phyloP scores from a whole-genome alignment of 2,329 filamentous ascomycete genomes.

The Apiospora arundinis region DNA sequence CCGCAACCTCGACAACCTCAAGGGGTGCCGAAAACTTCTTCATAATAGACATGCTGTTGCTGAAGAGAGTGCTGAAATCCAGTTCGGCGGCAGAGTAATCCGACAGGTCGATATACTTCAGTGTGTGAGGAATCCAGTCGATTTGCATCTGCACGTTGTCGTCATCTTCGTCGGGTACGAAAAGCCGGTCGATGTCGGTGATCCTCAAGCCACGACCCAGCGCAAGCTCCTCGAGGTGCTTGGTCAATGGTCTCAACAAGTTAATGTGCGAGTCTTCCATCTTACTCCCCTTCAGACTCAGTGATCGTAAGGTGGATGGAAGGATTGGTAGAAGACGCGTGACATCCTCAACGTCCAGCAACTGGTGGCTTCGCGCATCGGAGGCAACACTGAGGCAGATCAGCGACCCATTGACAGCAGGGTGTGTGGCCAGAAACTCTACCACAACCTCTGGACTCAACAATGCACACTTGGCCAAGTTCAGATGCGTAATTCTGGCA shows the following conservation, averaged over 20 bases:
- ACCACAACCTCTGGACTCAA: slow-evolving; percentile 72
- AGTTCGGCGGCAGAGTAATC: slow-evolving; percentile 71
- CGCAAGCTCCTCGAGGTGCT: slow-evolving; percentile 78
- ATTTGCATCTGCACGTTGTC: slow-evolving; percentile 39
- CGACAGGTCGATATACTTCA: slow-evolving; percentile 80
- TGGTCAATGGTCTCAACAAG: slow-evolving; percentile 68
- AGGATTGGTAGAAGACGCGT: slow-evolving; percentile 69
- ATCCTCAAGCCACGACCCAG: slow-evolving; percentile 72
- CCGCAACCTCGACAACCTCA: slow-evolving; percentile 76
- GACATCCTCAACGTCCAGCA: slow-evolving; percentile 71
- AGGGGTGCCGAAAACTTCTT: slow-evolving; percentile 68
- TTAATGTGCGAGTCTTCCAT: slow-evolving; percentile 70
- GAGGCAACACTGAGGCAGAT: slow-evolving; percentile 76
- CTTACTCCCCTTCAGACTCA: slow-evolving; percentile 78
- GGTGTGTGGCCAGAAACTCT: slow-evolving; percentile 73
- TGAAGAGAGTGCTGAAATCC: slow-evolving; percentile 60
- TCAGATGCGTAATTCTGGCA: slow-evolving; percentile 77
- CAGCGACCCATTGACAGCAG: slow-evolving; percentile 67
- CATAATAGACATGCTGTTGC: slow-evolving; percentile 61
- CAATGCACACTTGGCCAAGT: slow-evolving; percentile 76
- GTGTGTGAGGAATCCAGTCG: slow-evolving; percentile 60
- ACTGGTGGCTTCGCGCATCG: slow-evolving; percentile 74
- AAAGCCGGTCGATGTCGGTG: slow-evolving; percentile 69
- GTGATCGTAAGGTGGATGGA: slow-evolving; percentile 70
- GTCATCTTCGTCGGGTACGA: slow-evolving; percentile 55